Evolutionary conservation across 106 monocot species (phyloP), one percentile per base, ranked within the genome.

Genomic region (Vanilla planifolia): DNA sequence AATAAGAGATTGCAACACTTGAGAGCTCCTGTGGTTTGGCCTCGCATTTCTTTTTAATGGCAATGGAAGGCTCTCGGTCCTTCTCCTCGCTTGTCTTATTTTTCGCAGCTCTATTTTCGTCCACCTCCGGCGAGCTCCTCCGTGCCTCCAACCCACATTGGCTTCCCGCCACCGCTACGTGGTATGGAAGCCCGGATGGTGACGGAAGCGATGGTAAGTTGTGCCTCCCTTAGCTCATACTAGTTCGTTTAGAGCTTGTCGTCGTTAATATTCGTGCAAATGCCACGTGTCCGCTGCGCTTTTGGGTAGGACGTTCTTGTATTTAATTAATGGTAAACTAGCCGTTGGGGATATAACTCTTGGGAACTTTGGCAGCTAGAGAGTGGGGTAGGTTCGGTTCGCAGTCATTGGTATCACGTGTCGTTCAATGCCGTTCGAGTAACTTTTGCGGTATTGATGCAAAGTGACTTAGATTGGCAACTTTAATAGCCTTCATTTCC

Each of bases 151-250:
- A 87, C 70, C 48, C 41, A 40, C 69, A 78, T 21, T 95, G 94
- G 94, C 78, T 62, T n/a, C 77, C 94, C 8, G 94, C 94, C 11
- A 89, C 83, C 35, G 94, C 94, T 13, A 95, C 94, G 8, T 95
- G 94, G 94, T 95, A 95, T 71, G 94, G 94, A n/a, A 73, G 68
- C 65, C 65, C 94, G 59, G 89, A 89, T 33, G 94, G 94, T 64
- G 94, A 95, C 57, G 94, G 94, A 66, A 95, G 94, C 68, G 77
- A 80, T 60, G 94, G 94, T 95, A 36, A 65, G 72, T n/a, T 39
- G n/a, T 8, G 48, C 23, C 33, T n/a, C n/a, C 35, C 1, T n/a
- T n/a, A n/a, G n/a, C n/a, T n/a, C n/a, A n/a, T n/a, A n/a, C n/a
- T n/a, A n/a, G n/a, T n/a, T n/a, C n/a, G n/a, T n/a, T n/a, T n/a